A percentile compares a stretch with the other conserved stretches of the same genome.
These are phyloP conservation scores for Yamadazyma trypodendri DNA, from an alignment of 1,139 yeast species.

Conservation along the genomic window DNA sequence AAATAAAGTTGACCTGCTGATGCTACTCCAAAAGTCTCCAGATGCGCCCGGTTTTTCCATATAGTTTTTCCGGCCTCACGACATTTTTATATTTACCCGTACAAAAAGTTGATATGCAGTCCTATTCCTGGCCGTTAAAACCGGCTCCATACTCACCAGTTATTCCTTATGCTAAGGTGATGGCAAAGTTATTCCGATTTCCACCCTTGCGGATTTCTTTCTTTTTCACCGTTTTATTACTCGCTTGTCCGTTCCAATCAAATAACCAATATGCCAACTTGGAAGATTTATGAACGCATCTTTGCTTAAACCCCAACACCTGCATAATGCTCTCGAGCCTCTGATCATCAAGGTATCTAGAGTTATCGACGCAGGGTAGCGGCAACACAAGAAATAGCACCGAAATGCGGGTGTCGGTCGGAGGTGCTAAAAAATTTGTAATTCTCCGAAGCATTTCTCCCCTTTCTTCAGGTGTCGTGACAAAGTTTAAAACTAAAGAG, in stretches of 20 bases:
- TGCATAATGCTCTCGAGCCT: conserved; percentile 48
- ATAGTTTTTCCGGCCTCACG: background rate
- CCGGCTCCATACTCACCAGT: too few relatives aligned
- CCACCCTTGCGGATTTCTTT: conserved; percentile 51
- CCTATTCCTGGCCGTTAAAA: too few relatives aligned
- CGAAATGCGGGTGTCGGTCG: conserved; percentile 13
- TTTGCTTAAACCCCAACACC: conserved; percentile 54
- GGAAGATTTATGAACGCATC: conserved; percentile 55
- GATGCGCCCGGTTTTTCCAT: background rate
- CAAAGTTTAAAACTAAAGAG: conserved; percentile 85
- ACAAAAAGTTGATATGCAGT: too few relatives aligned
- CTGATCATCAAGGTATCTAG: conserved; percentile 65
- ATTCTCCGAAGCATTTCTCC: conserved; percentile 76
- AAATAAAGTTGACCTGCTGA: background rate
- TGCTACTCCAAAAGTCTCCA: background rate
- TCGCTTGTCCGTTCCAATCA: conserved; percentile 41
- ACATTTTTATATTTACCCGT: too few relatives aligned
- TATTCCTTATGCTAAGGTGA: conserved; percentile 19
- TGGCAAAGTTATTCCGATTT: conserved; percentile 64
- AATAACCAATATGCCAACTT: conserved; percentile 81
- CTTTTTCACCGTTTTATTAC: conserved; percentile 26
- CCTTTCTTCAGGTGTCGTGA: conserved; percentile 65
- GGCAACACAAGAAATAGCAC: conserved; percentile 80
- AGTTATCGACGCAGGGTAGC: conserved; percentile 78
- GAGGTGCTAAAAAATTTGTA: conserved; percentile 49